Conservation (phyloP, 1,284 basidiomycete species). For the Ganoderma resinaceum region DNA sequence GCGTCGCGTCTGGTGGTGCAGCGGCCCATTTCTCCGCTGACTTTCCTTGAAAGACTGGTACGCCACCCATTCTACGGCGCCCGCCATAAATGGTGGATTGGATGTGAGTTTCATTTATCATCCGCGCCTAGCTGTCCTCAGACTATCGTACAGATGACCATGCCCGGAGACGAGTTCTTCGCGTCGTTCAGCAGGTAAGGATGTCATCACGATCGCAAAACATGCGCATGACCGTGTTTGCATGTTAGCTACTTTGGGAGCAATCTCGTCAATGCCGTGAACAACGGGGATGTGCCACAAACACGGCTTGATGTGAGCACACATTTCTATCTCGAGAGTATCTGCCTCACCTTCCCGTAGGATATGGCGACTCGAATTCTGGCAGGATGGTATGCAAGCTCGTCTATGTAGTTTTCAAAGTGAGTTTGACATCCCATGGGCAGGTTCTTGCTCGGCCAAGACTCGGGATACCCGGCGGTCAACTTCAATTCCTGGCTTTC, state of each 20-base stretch:
- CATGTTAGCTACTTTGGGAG: constrained; percentile 31
- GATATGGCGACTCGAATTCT: constrained; percentile 71
- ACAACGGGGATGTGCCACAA: constrained; percentile 26
- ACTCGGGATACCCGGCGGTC: constrained; percentile 59
- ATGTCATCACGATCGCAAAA: background rate
- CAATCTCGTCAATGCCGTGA: constrained; percentile 31
- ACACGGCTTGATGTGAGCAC: constrained; percentile 29
- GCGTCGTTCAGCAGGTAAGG: constrained; percentile 28
- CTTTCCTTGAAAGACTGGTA: constrained; percentile 51
- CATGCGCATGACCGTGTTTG: background rate
- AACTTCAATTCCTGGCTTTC: constrained; percentile 46
- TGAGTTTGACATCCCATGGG: background rate
- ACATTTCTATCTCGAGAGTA: no score
- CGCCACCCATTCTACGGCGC: constrained; percentile 44
- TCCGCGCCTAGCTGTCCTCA: background rate
- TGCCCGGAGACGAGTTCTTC: constrained; percentile 59
- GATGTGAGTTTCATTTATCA: constrained; percentile 50
- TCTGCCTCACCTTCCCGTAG: constrained; percentile 33
- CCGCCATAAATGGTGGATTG: constrained; percentile 63
- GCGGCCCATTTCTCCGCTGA: background rate
- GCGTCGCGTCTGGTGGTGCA: background rate
- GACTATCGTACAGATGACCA: constrained; percentile 52
- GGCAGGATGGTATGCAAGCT: constrained; percentile 53
- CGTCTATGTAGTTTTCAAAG: constrained; percentile 32
- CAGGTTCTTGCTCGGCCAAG: constrained; percentile 67